Percentiles rank a stretch among this genome's conserved stretches.
phyloP scores from a whole-genome alignment of 352 stramenopile species.

The Phytopythium oedochilum region DNA sequence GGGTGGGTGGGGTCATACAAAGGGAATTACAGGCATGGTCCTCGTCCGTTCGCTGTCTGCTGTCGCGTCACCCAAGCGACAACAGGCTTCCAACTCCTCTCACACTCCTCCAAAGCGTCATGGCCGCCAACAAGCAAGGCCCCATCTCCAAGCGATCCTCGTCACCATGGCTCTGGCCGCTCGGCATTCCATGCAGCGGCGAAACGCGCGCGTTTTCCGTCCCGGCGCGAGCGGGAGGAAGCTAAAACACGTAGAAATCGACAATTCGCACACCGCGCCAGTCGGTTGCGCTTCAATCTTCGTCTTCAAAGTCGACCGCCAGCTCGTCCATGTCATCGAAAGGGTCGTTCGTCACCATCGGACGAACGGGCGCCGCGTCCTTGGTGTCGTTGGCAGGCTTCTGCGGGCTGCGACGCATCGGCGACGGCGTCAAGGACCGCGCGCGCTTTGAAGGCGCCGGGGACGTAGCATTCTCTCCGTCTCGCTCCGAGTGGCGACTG shows the following conservation, averaged over 20 bases:
- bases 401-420: conserved; percentile 20
- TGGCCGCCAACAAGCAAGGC: neutral
- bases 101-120: neutral
- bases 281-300: conserved; percentile 23
- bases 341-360: conserved; percentile 28
- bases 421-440: conserved; percentile 35
- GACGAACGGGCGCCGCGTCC: conserved; percentile 12
- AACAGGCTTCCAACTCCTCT: neutral
- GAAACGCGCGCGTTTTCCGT: neutral
- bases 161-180: neutral
- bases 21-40: conserved; percentile 8
- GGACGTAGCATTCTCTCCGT: neutral
- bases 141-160: neutral
- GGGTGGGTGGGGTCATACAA: neutral
- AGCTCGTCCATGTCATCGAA: conserved; percentile 74
- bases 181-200: neutral
- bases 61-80: neutral
- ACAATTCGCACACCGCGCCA: neutral
- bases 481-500: conserved; percentile 13
- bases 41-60: conserved; percentile 2
- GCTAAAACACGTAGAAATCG: conserved; percentile 6
- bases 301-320: conserved; percentile 81
- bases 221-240: neutral
- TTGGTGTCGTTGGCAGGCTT: conserved; percentile 13
- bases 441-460: conserved; percentile 8